These are phyloP conservation scores for Cephalotrichum gorgonifer DNA, from an alignment of 2,329 filamentous ascomycete genomes.

Conservation along the genomic window DNA sequence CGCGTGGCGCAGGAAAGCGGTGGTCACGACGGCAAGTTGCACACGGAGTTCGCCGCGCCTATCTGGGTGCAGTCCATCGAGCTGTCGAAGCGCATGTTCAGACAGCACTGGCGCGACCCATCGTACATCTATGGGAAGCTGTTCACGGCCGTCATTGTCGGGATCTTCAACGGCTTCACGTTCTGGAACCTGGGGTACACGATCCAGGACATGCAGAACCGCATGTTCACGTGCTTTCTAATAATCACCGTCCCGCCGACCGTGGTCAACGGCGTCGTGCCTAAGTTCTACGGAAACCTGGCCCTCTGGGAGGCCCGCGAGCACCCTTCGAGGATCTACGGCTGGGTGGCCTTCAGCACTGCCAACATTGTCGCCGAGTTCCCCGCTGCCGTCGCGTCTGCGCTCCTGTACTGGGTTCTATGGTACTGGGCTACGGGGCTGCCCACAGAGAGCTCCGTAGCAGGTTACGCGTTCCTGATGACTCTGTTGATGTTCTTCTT, in stretches of 20 bases:
- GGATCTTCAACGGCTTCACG: slow-evolving; percentile 80
- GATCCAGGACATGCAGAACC: slow-evolving; percentile 67
- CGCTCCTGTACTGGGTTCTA: slow-evolving; percentile 63
- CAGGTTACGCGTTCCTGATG: slow-evolving; percentile 57
- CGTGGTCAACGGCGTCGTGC: slow-evolving; percentile 78
- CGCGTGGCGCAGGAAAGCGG: slow-evolving; percentile 11
- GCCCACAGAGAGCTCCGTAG: slow-evolving; percentile 30
- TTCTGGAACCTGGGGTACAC: slow-evolving; percentile 63
- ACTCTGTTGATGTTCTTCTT: slow-evolving; percentile 81
- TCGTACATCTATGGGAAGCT: slow-evolving; percentile 75
- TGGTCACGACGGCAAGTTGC: slow-evolving; percentile 15
- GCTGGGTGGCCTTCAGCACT: slow-evolving; percentile 59
- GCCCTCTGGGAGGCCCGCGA: slow-evolving; percentile 65
- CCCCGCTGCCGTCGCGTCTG: slow-evolving; percentile 70
- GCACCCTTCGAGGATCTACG: slow-evolving; percentile 70
- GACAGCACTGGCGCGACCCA: slow-evolving; percentile 77
- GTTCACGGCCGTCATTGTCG: slow-evolving; percentile 66
- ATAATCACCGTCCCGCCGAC: slow-evolving; percentile 68
- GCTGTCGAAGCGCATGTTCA: slow-evolving; percentile 70
- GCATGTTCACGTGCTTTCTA: slow-evolving; percentile 74
- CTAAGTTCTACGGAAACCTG: slow-evolving; percentile 68
- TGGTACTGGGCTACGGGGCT: slow-evolving; percentile 76
- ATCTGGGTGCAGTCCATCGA: slow-evolving; percentile 44
- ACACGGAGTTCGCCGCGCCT: slow-evolving; percentile 25
- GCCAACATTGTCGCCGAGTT: slow-evolving; percentile 76